phyloP scores from a whole-genome alignment of 2,329 filamentous ascomycete genomes.

The Graphium sp. region DNA sequence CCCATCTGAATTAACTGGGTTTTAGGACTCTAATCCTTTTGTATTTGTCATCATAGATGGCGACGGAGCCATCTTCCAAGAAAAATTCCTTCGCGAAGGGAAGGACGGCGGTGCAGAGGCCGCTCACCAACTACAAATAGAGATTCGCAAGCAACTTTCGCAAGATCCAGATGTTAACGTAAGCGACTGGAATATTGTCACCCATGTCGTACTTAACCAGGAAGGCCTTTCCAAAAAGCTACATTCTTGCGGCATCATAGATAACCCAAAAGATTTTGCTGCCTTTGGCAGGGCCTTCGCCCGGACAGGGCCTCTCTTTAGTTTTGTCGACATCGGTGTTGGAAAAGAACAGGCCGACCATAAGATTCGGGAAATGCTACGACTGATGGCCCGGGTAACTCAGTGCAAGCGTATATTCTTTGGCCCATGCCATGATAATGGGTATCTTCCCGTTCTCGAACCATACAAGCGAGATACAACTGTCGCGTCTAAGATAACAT shows the following conservation, averaged over 20 bases:
- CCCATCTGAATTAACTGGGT: background rate
- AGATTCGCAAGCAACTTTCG: slow-evolving; percentile 10
- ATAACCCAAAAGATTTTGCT: slow-evolving; percentile 9
- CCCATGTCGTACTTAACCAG: slow-evolving; percentile 15
- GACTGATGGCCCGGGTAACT: slow-evolving; percentile 12
- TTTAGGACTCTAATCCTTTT: slow-evolving; percentile 14
- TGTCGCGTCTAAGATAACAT: slow-evolving; percentile 11
- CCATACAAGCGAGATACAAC: slow-evolving; percentile 17
- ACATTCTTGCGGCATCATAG: slow-evolving; percentile 10
- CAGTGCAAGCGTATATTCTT: slow-evolving; percentile 45
- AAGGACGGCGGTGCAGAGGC: slow-evolving; percentile 15
- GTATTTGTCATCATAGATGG: slow-evolving; percentile 17
- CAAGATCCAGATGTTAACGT: slow-evolving; percentile 10
- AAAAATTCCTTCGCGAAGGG: slow-evolving; percentile 13
- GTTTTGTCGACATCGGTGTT: slow-evolving; percentile 35
- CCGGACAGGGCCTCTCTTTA: slow-evolving; percentile 27
- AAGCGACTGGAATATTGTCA: slow-evolving; percentile 15
- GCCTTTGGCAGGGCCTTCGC: slow-evolving; percentile 16
- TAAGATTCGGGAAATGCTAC: slow-evolving; percentile 29
- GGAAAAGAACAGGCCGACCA: slow-evolving; percentile 40
- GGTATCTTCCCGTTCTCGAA: slow-evolving; percentile 42
- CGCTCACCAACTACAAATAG: slow-evolving; percentile 11
- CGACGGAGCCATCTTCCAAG: slow-evolving; percentile 16
- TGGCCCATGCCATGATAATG: slow-evolving; percentile 43
- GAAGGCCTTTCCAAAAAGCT: slow-evolving; percentile 14